Evolutionary conservation across 345 rosid genomes (phyloP), one percentile per base, ranked within the genome.

Genomic region (Gossypium herbaceum): DNA sequence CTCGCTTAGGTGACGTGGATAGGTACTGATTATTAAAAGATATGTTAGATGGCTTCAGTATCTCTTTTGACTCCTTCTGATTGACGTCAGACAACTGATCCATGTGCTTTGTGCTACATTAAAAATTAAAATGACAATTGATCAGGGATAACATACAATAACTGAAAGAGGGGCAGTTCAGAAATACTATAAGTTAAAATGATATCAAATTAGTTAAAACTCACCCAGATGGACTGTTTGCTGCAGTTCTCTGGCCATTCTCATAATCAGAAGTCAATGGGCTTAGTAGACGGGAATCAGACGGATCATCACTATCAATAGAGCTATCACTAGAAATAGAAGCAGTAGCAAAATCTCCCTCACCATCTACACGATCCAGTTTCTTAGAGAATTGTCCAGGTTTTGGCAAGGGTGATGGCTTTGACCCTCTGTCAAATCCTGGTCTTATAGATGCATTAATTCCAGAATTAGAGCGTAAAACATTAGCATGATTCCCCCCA

Each of bases 181-280:
- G 57, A 61, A 61, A 68, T 22, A 61, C 19, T 10, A 55, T 7
- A 43, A 58, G 7, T 56, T 75, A 58, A 60, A 67, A 24, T 45
- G 13, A 74, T 34, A 81, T 52, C 64, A 59, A 11, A 12, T 52
- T 64, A 34, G 25, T 73, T 47, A 74, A 65, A 79, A 76, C 86
- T 84, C 76, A 91, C 97, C 97, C 84, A 1, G 87, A 84, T 73
- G 94, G 91, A 78, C 85, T 87, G 77, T 76, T 80, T 12, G 79
- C 76, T 48, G 91, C 79, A 66, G 91, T 82, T 82, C 85, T 84
- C 75, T 81, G 78, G 65, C 87, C 90, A 79, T 86, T 87, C 65
- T 92, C 97, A 78, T 85, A 88, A 81, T 92, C 94, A 75, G 86
- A 88, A 69, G 96, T 88, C 76, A 81, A 79, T 17, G 96, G 96